Evolutionary conservation across 2,329 filamentous ascomycete species (phyloP).

Genomic region (Leptographium flavum): DNA sequence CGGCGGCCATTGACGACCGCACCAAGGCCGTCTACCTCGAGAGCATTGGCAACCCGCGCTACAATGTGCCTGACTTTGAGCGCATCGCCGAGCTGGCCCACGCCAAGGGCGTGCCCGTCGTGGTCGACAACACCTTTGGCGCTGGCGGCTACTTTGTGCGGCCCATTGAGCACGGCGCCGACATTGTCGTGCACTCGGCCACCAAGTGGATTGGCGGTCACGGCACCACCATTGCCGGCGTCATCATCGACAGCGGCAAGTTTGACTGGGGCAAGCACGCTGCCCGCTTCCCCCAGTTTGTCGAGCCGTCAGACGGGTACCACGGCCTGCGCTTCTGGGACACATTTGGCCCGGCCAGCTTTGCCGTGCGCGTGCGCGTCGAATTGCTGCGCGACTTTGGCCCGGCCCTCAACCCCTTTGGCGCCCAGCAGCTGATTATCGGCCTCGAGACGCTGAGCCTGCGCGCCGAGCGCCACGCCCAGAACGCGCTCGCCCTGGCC

Average conservation of each 20-base stretch:
- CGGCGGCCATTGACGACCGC: conserved; percentile 72
- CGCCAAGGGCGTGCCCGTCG: conserved; percentile 48
- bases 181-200: conserved; percentile 87
- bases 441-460: conserved; percentile 83
- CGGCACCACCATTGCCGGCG: conserved; percentile 78
- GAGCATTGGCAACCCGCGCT: conserved; percentile 84
- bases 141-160: conserved; percentile 79
- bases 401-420: conserved; percentile 73
- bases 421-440: conserved; percentile 78
- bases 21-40: conserved; percentile 90
- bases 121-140: conserved; percentile 90
- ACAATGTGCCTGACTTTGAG: conserved; percentile 86
- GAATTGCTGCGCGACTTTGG: conserved; percentile 85
- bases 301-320: conserved; percentile 77
- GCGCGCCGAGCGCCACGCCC: conserved; percentile 71
- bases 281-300: conserved; percentile 81
- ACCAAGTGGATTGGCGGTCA: conserved; percentile 98
- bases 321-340: conserved; percentile 93
- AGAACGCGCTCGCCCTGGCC: conserved; percentile 69
- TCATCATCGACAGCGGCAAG: conserved; percentile 77
- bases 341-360: conserved; percentile 71
- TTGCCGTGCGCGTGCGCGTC: conserved; percentile 72
- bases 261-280: conserved; percentile 86
- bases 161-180: conserved; percentile 79
- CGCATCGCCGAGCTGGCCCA: conserved; percentile 71